phyloP scores from a whole-genome alignment of 805 yeast species.

The Yarrowia deformans region DNA sequence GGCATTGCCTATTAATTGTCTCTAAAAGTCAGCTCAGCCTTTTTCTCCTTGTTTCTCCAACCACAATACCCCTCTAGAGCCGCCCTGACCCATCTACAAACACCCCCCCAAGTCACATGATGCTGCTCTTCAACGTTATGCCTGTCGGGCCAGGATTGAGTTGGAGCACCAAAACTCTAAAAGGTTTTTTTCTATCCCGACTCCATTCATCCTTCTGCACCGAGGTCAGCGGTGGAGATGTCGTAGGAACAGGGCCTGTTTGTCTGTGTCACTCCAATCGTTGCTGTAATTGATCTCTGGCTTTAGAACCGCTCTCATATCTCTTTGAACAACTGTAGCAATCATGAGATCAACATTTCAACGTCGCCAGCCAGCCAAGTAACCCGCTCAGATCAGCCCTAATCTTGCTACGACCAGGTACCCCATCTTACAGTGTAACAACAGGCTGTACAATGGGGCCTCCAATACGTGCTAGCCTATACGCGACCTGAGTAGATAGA shows the following conservation, averaged over 20 bases:
- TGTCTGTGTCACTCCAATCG: no score
- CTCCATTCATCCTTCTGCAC: conserved; percentile 14
- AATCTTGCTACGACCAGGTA: conserved; percentile 4
- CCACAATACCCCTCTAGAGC: not conserved
- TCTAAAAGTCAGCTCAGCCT: no score
- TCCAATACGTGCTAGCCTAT: not conserved
- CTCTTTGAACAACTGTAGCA: no score
- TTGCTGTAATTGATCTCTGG: no score
- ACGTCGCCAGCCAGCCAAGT: not conserved
- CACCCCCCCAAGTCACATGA: conserved; percentile 16
- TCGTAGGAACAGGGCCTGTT: not conserved
- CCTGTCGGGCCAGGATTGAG: conserved; percentile 2
- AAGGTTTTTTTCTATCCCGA: conserved; percentile 7
- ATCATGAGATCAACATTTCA: no score
- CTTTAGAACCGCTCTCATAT: no score
- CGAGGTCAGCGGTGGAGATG: not conserved
- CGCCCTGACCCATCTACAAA: no score
- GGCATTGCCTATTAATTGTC: no score
- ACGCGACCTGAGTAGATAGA: not conserved
- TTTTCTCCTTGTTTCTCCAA: not conserved
- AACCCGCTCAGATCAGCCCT: no score
- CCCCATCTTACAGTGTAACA: conserved; percentile 13
- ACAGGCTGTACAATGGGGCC: not conserved
- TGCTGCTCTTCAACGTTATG: conserved; percentile 26
- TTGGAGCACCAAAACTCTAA: not conserved